Base-by-base conservation (phyloP, 768 basidiomycete genomes). In the Phylloporus rhodoxanthus region DNA sequence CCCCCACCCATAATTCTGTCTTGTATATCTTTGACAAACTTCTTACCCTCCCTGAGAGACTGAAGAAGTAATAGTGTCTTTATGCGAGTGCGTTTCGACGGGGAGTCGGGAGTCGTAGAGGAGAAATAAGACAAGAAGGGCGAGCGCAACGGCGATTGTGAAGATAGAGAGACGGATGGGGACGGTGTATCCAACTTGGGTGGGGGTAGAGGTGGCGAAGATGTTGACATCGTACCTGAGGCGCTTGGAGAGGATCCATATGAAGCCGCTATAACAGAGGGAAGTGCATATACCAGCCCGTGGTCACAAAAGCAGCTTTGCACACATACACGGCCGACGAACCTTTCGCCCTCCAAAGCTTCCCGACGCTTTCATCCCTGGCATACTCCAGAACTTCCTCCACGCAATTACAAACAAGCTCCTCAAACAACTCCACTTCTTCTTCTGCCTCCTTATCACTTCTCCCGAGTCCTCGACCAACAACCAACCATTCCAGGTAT, bases 1-100 rank as follows among this genome's bases (percentile, higher is more conserved):
- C 56, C 55, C 14, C 50, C 48, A 13, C 28, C 17, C 1, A 19
- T 45, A 30, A 68, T 55, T 32, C 34, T 54, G 25, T 56, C 59
- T 28, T 56, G 63, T 41, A 65, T 52, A 19, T 55, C 55, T 29
- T 48, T 48, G 32, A 55, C 52, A 5, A 59, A 25, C 6, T 48
- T 53, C 44, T 34, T 57, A 14, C 54, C 56, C 33, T 61, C 58
- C 14, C 8, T 50, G 15, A 63, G 51, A 28, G 56, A 61, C 56
- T 93, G 87, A 0, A 97, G 74, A 59, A 92, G 84, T 2, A 95
- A 70, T n/a, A 85, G 70, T 0, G 81, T 73, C 63, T 87, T 90
- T 55, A 95, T 74, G 21, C 91, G 80, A 2, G 72, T 70, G 17
- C 79, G 78, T 65, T 92, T 92, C 50, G 81, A 76, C 14, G 77